Conservation (phyloP, 768 basidiomycete species). For the Kwoniella sp. region DNA sequence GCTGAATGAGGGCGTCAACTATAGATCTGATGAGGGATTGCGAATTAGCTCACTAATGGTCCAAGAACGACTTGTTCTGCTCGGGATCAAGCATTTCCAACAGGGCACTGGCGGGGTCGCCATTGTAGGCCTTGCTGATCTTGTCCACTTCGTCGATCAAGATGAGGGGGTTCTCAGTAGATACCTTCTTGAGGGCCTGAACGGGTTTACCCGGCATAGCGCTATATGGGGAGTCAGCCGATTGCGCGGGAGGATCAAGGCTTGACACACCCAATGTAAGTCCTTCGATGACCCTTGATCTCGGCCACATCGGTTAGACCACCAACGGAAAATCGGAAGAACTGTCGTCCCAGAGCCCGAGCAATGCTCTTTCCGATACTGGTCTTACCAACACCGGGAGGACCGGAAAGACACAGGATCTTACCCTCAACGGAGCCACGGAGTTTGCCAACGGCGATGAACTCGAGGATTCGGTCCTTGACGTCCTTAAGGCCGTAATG, state of each 20-base stretch:
- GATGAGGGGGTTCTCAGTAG: conserved; percentile 89
- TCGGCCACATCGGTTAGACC: conserved; percentile 96
- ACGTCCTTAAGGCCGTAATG: conserved; percentile 90
- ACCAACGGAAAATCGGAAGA: conserved; percentile 95
- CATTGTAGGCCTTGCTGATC: conserved; percentile 83
- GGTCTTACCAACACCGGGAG: conserved; percentile 97
- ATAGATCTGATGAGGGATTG: neutral
- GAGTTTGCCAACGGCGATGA: conserved; percentile 90
- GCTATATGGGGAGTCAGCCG: conserved; percentile 49
- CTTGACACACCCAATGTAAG: conserved; percentile 77
- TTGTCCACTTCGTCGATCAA: conserved; percentile 96
- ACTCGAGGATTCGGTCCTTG: conserved; percentile 90
- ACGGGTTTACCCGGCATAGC: conserved; percentile 93
- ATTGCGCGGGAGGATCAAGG: neutral
- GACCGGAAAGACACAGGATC: conserved; percentile 93
- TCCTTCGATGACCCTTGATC: conserved; percentile 95
- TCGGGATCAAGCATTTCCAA: conserved; percentile 93
- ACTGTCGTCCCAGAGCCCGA: conserved; percentile 79
- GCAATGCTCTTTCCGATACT: conserved; percentile 93
- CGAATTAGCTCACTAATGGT: conserved; percentile 73
- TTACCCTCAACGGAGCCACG: conserved; percentile 94
- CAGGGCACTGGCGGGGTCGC: conserved; percentile 85
- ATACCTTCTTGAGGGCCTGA: conserved; percentile 85
- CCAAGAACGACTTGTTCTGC: conserved; percentile 88
- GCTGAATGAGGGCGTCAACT: conserved; percentile 52